phyloP scores from a whole-genome alignment of 805 yeast genomes.

The Yamadazyma olivae region DNA sequence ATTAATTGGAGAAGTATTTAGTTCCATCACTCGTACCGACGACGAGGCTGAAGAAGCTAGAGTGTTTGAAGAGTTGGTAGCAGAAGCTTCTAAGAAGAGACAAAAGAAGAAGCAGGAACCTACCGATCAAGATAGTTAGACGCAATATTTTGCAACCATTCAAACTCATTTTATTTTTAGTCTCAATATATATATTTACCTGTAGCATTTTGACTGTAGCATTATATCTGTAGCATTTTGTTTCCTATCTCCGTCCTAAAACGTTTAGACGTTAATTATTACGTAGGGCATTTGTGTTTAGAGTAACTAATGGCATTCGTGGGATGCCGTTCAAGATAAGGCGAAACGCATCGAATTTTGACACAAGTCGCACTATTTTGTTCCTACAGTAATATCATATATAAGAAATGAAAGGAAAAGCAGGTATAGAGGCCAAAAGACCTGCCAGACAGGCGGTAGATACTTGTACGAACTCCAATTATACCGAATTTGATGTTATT shows the following conservation, averaged over 20 bases:
- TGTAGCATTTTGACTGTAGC: background rate
- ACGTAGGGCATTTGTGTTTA: no score
- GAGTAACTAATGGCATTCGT: no score
- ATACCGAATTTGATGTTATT: conserved; percentile 18
- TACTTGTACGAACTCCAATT: conserved; percentile 29
- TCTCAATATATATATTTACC: no score
- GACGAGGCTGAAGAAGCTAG: conserved; percentile 75
- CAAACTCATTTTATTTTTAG: no score
- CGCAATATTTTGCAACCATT: no score
- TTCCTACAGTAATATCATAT: no score
- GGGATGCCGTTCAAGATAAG: no score
- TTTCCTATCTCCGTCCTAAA: no score
- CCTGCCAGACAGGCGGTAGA: conserved; percentile 17
- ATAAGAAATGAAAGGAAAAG: conserved; percentile 11
- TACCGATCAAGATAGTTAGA: background rate
- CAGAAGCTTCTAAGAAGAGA: conserved; percentile 43
- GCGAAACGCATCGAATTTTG: no score
- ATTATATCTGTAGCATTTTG: no score
- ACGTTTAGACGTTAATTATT: no score
- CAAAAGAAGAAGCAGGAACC: conserved; percentile 29
- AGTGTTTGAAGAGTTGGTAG: conserved; percentile 69
- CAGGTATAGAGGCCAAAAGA: conserved; percentile 5
- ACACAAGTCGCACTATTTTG: no score
- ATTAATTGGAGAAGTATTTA: conserved; percentile 62
- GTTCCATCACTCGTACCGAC: conserved; percentile 55